phyloP scores from a whole-genome alignment of 495 filamentous ascomycete species.

The Lepraria neglecta region DNA sequence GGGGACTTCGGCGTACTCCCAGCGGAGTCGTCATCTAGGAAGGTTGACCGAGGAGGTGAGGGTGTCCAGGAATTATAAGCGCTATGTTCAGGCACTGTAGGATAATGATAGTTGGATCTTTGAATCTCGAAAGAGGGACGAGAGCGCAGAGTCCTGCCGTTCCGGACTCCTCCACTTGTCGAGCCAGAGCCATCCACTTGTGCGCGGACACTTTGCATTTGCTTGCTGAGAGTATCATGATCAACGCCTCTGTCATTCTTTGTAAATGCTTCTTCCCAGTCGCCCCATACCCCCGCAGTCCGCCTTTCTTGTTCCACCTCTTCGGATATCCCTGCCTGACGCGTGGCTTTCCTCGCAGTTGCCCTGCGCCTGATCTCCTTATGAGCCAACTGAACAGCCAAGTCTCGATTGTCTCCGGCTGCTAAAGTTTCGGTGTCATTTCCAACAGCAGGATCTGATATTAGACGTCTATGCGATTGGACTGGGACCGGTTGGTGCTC shows the following conservation, averaged over 20 bases:
- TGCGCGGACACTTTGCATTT: conserved; percentile 41
- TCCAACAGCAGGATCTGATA: conserved; percentile 38
- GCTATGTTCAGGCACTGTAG: conserved; percentile 46
- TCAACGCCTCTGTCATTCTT: conserved; percentile 28
- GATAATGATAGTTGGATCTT: conserved; percentile 45
- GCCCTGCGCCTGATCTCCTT: conserved; percentile 67
- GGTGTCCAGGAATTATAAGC: conserved; percentile 5
- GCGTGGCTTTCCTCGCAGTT: conserved; percentile 48
- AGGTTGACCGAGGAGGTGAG: conserved; percentile 17
- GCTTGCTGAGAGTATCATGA: conserved; percentile 42
- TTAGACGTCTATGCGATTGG: conserved; percentile 22
- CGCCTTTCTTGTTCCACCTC: conserved; percentile 53
- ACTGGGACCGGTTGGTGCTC: conserved; percentile 15
- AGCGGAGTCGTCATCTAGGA: conserved; percentile 18
- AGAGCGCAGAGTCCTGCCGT: conserved; percentile 5
- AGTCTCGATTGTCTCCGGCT: conserved; percentile 61
- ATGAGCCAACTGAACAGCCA: conserved; percentile 72
- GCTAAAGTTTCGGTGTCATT: conserved; percentile 51
- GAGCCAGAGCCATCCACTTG: conserved; percentile 22
- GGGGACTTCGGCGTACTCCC: conserved; percentile 32
- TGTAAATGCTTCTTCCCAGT: conserved; percentile 42
- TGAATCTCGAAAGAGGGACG: conserved; percentile 12
- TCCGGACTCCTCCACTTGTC: conserved; percentile 20
- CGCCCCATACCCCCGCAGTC: conserved; percentile 57
- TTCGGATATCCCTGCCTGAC: conserved; percentile 47